Percentiles rank a stretch among this genome's conserved stretches.
Conservation (phyloP, 352 stramenopile genomes). For the Globisporangium cylindrosporum region DNA sequence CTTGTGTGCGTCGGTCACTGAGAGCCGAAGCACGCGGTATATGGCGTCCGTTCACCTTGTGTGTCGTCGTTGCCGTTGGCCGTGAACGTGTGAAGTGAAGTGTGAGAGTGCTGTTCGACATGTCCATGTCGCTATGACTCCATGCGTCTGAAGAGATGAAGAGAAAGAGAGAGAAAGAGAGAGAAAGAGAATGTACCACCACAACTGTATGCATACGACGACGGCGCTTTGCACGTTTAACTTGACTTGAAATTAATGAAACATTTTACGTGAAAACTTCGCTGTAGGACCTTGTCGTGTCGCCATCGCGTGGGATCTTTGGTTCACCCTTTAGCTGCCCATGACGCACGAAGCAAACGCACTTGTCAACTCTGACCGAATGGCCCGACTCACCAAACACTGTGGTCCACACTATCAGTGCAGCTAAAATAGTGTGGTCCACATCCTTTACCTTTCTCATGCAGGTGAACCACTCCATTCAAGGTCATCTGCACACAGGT, state of each 20-base stretch:
- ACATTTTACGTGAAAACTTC: neutral
- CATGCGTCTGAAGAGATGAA: neutral
- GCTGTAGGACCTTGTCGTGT: neutral
- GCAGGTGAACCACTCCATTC: neutral
- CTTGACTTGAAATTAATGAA: conserved; percentile 11
- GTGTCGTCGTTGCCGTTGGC: neutral
- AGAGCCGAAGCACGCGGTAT: neutral
- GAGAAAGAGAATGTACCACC: conserved; percentile 2
- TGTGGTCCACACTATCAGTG: neutral
- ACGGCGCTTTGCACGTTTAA: neutral
- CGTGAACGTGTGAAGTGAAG: neutral
- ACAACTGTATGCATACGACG: conserved; percentile 2
- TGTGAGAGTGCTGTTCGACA: neutral
- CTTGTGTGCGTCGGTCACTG: neutral
- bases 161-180: neutral
- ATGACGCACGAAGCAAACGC: no score
- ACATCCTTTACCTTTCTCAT: neutral
- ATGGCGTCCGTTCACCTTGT: neutral
- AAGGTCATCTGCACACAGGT: neutral
- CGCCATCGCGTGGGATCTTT: neutral
- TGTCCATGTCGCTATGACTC: neutral
- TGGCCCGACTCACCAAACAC: neutral
- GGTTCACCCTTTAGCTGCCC: neutral
- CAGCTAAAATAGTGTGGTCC: neutral
- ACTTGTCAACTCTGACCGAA: no score